These are phyloP conservation scores for Pichia sp. DNA, from an alignment of 1,139 yeast species.

Conservation along the genomic window DNA sequence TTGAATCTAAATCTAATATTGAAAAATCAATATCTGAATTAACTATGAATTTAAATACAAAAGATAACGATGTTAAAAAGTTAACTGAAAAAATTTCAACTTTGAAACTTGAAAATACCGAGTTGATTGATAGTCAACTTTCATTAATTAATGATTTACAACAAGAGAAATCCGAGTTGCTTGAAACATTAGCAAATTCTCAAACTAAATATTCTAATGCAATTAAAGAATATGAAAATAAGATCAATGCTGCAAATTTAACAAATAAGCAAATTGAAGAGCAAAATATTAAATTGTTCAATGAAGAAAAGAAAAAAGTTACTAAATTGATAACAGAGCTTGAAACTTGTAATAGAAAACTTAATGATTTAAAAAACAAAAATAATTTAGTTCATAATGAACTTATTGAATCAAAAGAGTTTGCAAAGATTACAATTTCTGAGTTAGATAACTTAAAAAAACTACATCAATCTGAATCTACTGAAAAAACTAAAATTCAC, in stretches of 20 bases:
- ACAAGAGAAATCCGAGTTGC: background rate
- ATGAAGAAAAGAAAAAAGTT: conserved; percentile 6
- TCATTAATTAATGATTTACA: conserved; percentile 1
- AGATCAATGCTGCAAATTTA: background rate
- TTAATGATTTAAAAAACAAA: background rate
- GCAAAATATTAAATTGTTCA: conserved; percentile 8
- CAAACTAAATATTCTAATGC: background rate
- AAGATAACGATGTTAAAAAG: background rate
- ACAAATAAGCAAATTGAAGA: conserved; percentile 3
- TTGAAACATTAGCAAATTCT: background rate
- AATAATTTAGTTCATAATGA: background rate
- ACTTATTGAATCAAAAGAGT: background rate
- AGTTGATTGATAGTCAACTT: background rate
- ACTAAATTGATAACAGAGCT: background rate
- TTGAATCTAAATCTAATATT: background rate
- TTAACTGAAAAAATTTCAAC: background rate
- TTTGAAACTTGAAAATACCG: background rate
- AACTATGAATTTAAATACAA: background rate
- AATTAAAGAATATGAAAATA: background rate
- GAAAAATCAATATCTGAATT: background rate
- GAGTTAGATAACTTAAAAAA: background rate
- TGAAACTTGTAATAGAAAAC: background rate
- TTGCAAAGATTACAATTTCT: background rate
- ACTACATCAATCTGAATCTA: background rate
- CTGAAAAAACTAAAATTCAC: background rate